Evolutionary conservation across 306 rosid genomes (phyloP).

Genomic region (Abrus pulchellus): DNA sequence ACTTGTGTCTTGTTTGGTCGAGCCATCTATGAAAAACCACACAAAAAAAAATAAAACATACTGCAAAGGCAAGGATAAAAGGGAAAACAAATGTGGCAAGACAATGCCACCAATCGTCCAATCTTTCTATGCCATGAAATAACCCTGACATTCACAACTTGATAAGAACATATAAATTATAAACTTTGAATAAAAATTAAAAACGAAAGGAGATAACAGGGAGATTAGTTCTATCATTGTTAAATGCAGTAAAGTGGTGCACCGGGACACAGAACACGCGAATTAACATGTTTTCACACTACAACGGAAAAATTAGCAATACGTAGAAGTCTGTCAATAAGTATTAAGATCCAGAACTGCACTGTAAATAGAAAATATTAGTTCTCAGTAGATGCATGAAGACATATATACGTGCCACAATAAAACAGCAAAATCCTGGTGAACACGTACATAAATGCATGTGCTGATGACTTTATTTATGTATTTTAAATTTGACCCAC

Average conservation of each 20-base stretch:
- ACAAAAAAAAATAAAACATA: conserved; percentile 10
- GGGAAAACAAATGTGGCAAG: not conserved
- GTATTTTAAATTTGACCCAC: conserved; percentile 1
- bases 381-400: conserved; percentile 11
- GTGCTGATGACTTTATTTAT: not conserved
- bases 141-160: not conserved
- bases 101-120: not conserved
- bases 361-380: not conserved
- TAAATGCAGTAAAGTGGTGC: not conserved
- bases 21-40: conserved; percentile 58
- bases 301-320: not conserved
- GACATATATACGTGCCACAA: not conserved
- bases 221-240: conserved; percentile 16
- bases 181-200: not conserved
- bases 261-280: not conserved
- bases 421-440: not conserved
- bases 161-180: not conserved
- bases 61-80: not conserved
- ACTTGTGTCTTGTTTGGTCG: conserved; percentile 89
- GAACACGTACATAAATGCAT: not conserved
- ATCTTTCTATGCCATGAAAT: not conserved
- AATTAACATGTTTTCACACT: conserved; percentile 1
- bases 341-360: not conserved
- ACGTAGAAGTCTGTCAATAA: not conserved
- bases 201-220: not conserved